Percentiles rank a stretch among this genome's conserved stretches.
Evolutionary conservation across 2,329 filamentous ascomycete species (phyloP).

Genomic region (Lasiodiplodia theobromae): DNA sequence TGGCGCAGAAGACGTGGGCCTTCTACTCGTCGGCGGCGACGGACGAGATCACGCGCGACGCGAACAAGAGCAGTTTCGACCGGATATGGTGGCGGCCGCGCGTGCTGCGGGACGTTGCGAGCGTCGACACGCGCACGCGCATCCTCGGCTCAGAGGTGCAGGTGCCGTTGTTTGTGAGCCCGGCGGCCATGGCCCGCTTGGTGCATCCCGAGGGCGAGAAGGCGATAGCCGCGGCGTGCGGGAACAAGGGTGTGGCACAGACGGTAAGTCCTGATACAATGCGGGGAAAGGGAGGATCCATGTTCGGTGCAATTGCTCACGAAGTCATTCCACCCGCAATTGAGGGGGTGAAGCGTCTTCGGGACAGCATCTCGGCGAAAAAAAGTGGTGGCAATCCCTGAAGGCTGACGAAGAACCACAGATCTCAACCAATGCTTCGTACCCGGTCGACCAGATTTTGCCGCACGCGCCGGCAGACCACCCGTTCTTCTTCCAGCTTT

Average conservation of each 20-base stretch:
- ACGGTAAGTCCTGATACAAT: conserved; percentile 34
- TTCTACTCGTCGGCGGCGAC: conserved; percentile 61
- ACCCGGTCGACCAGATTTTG: conserved; percentile 37
- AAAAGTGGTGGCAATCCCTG: not conserved
- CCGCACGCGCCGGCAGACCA: conserved; percentile 32
- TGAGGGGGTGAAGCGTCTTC: not conserved
- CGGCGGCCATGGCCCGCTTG: conserved; percentile 47
- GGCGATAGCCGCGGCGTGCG: conserved; percentile 42
- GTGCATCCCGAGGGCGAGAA: conserved; percentile 49
- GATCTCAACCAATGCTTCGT: conserved; percentile 41
- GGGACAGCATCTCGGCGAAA: not conserved
- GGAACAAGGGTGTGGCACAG: conserved; percentile 37
- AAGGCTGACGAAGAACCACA: conserved; percentile 32
- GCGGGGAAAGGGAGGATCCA: not conserved
- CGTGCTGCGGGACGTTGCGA: conserved; percentile 50
- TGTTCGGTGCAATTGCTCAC: not conserved
- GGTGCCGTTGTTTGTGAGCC: conserved; percentile 46
- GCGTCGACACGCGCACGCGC: conserved; percentile 43
- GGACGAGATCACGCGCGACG: conserved; percentile 55
- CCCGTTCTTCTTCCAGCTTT: conserved; percentile 66
- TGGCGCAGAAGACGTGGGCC: conserved; percentile 51
- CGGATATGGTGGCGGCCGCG: conserved; percentile 58
- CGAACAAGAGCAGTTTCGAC: conserved; percentile 52
- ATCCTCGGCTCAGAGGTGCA: conserved; percentile 43
- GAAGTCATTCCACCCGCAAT: not conserved